Percentiles rank a stretch among this genome's conserved stretches.
phyloP scores from a whole-genome alignment of 306 rosid species.

The Benincasa hispida region DNA sequence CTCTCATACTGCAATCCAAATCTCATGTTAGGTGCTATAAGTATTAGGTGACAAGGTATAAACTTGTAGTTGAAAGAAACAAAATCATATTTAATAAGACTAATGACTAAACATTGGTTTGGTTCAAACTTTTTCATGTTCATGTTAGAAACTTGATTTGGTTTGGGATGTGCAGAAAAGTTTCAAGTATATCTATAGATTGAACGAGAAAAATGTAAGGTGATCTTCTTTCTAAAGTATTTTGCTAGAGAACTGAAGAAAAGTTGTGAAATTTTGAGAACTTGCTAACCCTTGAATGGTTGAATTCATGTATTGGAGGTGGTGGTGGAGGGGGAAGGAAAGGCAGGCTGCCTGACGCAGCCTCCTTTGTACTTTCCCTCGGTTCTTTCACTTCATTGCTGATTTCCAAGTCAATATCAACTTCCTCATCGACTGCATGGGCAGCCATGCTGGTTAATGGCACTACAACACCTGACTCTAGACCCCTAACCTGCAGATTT shows the following conservation, averaged over 20 bases:
- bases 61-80: not conserved
- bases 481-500: constrained; percentile 37
- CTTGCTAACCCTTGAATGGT: constrained; percentile 43
- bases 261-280: not conserved
- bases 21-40: constrained; percentile 10
- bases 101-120: not conserved
- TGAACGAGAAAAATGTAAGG: not conserved
- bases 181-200: not conserved
- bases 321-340: constrained; percentile 52
- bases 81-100: not conserved
- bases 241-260: not conserved
- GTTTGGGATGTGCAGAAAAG: not conserved
- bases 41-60: not conserved
- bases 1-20: constrained; percentile 50
- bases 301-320: constrained; percentile 26
- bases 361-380: constrained; percentile 26
- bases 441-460: constrained; percentile 85
- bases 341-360: constrained; percentile 16
- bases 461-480: constrained; percentile 30
- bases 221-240: not conserved
- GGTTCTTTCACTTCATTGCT: constrained; percentile 20
- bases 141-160: not conserved
- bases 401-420: constrained; percentile 51
- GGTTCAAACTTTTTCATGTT: not conserved
- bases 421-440: constrained; percentile 62